Percentiles rank a stretch among this genome's conserved stretches.
Evolutionary conservation across 306 rosid genomes (phyloP).

Genomic region (Acacia acuminata): DNA sequence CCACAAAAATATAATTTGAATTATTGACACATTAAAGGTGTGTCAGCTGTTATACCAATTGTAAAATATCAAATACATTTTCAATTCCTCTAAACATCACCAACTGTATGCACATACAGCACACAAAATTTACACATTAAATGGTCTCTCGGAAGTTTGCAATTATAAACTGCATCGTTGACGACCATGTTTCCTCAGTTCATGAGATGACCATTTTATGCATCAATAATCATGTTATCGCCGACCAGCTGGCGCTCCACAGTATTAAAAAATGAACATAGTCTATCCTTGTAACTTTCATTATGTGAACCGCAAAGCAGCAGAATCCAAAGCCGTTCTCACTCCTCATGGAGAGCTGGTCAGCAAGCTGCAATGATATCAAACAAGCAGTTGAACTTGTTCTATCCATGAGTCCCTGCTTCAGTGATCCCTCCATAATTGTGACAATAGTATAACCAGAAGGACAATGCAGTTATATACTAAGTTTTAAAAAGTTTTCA

Average conservation of each 20-base stretch:
- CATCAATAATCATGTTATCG: constrained; percentile 74
- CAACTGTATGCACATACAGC: constrained; percentile 67
- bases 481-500: constrained; percentile 47
- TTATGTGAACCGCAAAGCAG: constrained; percentile 71
- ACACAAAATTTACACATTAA: constrained; percentile 44
- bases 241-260: constrained; percentile 66
- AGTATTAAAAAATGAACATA: constrained; percentile 61
- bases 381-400: constrained; percentile 84
- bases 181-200: constrained; percentile 73
- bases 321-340: constrained; percentile 67
- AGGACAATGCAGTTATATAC: constrained; percentile 46
- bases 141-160: constrained; percentile 88
- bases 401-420: constrained; percentile 69
- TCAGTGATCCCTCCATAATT: constrained; percentile 71
- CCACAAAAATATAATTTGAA: constrained; percentile 48
- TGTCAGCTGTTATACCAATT: constrained; percentile 52
- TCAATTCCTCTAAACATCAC: constrained; percentile 13
- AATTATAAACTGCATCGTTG: constrained; percentile 84
- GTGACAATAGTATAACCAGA: constrained; percentile 57
- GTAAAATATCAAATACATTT: constrained; percentile 47
- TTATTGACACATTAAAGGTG: constrained; percentile 56
- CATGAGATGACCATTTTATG: constrained; percentile 72
- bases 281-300: constrained; percentile 65
- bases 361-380: constrained; percentile 76
- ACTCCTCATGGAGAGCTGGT: constrained; percentile 73